Base-by-base conservation (phyloP, 2,329 filamentous ascomycete species). In the Aspergillus unguis region DNA sequence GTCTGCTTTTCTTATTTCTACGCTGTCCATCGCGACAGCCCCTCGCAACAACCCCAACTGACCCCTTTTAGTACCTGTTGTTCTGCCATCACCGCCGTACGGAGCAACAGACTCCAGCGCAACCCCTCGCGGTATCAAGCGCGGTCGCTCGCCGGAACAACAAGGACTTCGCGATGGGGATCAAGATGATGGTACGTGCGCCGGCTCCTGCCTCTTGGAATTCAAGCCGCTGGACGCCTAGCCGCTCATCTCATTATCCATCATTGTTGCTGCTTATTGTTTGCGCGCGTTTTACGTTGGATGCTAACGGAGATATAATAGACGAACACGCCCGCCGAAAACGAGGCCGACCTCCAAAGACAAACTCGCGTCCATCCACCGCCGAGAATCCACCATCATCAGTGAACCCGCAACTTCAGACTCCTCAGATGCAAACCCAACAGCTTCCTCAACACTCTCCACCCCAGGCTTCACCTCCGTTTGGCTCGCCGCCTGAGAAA, bases 131-230 rank as follows among this genome's bases (percentile, higher is more conserved):
- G 87, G 88, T 63, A 76, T 86, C 64, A 95, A 95, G 78, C 83
- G 90, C 72, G 88, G 84, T 78, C 85, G 87, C 60, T 92, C 90
- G 60, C 87, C 87, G 64, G 83, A 88, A 64, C 75, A 77, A 62
- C 83, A 85, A 74, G 80, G 78, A 71, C 81, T 84, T 60, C 74
- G 74, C 54, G 81, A 80, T 63, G 79, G 79, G 62, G 78, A 83
- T 69, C 85, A 84, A 77, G 82, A 87, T 76, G 84, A 88, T 80
- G 85, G 88, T 91, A 87, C 77, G 87, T 85, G 64, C 56, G 63
- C 62, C 56, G 54, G 31, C 37, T 55, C 52, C 54, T 62, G 59
- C 59, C 61, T 57, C 50, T 48, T 52, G 49, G 29, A 25, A 32
- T 40, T 36, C 31, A 38, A 47, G 49, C 43, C 28, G 40, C 23